A percentile compares a stretch with the other conserved stretches of the same genome.
These are phyloP conservation scores for Balakata baccata DNA, from an alignment of 345 rosid species.

Conservation along the genomic window DNA sequence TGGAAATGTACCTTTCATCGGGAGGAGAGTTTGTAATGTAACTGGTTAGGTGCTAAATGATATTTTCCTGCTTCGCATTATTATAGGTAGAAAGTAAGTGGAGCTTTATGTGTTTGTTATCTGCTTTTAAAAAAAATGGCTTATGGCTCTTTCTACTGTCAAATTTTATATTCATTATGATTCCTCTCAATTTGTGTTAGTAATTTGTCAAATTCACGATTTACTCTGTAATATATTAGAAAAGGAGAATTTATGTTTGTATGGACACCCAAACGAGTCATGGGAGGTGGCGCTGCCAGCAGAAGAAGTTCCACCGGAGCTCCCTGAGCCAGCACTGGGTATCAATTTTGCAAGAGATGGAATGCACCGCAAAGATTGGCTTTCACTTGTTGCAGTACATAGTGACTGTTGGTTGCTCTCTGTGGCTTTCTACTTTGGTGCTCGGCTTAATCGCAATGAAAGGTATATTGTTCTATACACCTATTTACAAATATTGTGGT, in stretches of 20 bases:
- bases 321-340: constrained; percentile 28
- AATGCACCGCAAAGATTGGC: constrained; percentile 31
- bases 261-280: constrained; percentile 25
- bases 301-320: constrained; percentile 32
- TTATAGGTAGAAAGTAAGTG: neutral
- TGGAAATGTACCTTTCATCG: neutral
- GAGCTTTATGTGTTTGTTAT: neutral
- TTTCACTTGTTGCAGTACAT: constrained; percentile 30
- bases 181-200: neutral
- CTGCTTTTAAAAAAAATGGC: neutral
- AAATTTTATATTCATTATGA: neutral
- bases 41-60: neutral
- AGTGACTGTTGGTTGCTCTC: constrained; percentile 32
- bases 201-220: neutral
- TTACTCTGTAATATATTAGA: neutral
- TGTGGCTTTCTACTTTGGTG: constrained; percentile 27
- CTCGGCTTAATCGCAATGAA: constrained; percentile 23
- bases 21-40: neutral
- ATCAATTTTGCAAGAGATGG: constrained; percentile 34
- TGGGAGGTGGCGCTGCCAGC: constrained; percentile 30
- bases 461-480: constrained; percentile 11
- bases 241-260: constrained; percentile 30
- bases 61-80: neutral
- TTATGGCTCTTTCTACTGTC: neutral
- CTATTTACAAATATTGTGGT: neutral